Conservation (phyloP, 306 rosid genomes). For the Oemleria cerasiformis region DNA sequence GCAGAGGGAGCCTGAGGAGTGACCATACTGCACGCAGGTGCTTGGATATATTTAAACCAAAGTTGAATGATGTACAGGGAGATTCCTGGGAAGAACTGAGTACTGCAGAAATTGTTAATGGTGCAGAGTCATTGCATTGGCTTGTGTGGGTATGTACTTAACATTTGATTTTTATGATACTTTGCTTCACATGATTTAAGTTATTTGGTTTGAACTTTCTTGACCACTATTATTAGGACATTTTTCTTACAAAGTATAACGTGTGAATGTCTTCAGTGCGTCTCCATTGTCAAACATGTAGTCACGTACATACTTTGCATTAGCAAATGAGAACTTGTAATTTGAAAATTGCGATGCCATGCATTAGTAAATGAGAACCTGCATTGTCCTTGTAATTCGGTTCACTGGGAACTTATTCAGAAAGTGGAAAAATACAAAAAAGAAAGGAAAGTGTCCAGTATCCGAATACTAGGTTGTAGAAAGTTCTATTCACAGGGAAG, state of each 20-base stretch:
- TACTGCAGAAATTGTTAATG: slow-evolving; percentile 56
- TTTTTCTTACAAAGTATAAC: background rate
- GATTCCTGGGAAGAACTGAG: slow-evolving; percentile 96
- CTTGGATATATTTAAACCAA: slow-evolving; percentile 76
- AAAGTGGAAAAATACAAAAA: background rate
- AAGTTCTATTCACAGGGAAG: background rate
- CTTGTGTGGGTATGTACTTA: slow-evolving; percentile 69
- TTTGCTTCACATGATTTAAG: background rate
- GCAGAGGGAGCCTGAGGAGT: slow-evolving; percentile 93
- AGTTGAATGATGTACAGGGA: slow-evolving; percentile 60
- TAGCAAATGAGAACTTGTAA: slow-evolving; percentile 6
- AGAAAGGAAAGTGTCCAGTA: background rate
- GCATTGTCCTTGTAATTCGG: background rate
- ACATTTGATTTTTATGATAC: background rate
- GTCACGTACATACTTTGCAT: background rate
- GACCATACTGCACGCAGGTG: slow-evolving; percentile 68
- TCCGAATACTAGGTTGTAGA: background rate
- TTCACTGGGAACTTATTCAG: background rate
- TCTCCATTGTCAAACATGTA: background rate
- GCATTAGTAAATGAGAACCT: background rate
- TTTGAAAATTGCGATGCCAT: background rate
- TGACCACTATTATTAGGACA: background rate
- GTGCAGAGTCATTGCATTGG: slow-evolving; percentile 78
- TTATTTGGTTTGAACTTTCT: background rate
- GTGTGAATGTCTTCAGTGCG: background rate